Evolutionary conservation across 2,329 filamentous ascomycete species (phyloP), one percentile per base, ranked within the genome.

Genomic region (Apiospora sp.): DNA sequence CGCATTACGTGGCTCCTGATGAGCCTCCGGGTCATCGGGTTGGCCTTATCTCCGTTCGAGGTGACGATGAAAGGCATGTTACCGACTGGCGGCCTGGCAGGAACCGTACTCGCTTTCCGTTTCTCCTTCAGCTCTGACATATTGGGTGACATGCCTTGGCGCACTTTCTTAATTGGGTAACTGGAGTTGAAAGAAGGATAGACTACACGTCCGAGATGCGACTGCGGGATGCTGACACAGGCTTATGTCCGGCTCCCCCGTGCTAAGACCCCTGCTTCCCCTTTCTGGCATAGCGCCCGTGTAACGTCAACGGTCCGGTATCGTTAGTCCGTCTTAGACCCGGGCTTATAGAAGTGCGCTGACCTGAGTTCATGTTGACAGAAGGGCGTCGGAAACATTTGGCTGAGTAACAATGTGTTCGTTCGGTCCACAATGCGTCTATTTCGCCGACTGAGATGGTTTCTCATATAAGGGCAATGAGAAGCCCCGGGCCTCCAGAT

Each of bases 1-100:
- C 80, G 78, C 84, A 85, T 86, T 1, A 85, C 83, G 79, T 83
- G 81, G 72, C 81, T 82, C 67, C 82, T 79, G 74, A 84, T 84
- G 51, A 83, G 72, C 75, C 81, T 82, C 67, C 81, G 80, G 37
- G 77, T 77, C 19, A 80, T 75, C 16, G 78, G 75, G 54, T 82
- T 77, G 3, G 77, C 73, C 67, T 81, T 81, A 34, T 77, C 74
- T 19, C 72, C 69, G 24, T 75, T 75, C 0, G 77, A 80, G 12
- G 79, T 77, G 3, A 81, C 75, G 43, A 83, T 78, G 72, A 82
- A 83, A 10, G 75, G 75, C 48, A 82, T 71, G n/a, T n/a, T 12
- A 8, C 73, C 68, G 54, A 24, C 74, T 68, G 68, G n/a, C 41
- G n/a, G 43, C 13, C n/a, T 27, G 6, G 49, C 27, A 14, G 24